These are phyloP conservation scores for Cladosporium oxysporum DNA, from an alignment of 2,329 filamentous ascomycete species.

Conservation along the genomic window DNA sequence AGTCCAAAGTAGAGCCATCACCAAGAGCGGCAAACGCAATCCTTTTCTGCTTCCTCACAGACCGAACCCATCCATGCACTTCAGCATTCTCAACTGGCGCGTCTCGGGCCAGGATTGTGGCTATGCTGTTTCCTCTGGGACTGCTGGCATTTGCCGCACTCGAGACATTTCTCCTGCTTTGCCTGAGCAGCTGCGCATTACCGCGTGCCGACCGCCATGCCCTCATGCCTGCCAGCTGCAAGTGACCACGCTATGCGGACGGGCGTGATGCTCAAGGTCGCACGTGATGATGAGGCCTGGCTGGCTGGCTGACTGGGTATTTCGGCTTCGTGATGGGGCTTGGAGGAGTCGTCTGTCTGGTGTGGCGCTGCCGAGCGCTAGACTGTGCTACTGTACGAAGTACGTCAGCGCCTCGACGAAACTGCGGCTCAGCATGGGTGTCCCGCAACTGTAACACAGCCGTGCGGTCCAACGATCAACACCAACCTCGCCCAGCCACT, in stretches of 20 bases:
- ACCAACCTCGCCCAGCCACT: slow-evolving; percentile 4
- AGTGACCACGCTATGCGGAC: not conserved
- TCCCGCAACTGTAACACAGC: slow-evolving; percentile 15
- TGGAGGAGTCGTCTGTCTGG: slow-evolving; percentile 10
- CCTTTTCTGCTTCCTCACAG: slow-evolving; percentile 82
- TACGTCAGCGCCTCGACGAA: slow-evolving; percentile 11
- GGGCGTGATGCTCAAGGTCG: not conserved
- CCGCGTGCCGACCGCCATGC: slow-evolving; percentile 28
- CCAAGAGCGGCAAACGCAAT: slow-evolving; percentile 80
- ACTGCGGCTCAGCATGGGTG: slow-evolving; percentile 16
- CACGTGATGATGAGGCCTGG: slow-evolving; percentile 4
- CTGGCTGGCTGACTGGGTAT: not conserved
- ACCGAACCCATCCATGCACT: slow-evolving; percentile 78
- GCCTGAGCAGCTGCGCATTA: slow-evolving; percentile 18
- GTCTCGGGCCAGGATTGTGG: slow-evolving; percentile 30
- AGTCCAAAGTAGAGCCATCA: slow-evolving; percentile 79
- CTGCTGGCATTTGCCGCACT: slow-evolving; percentile 10
- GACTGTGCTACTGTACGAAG: not conserved
- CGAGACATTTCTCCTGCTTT: slow-evolving; percentile 20
- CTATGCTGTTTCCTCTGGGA: slow-evolving; percentile 24
- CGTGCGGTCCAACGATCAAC: slow-evolving; percentile 7
- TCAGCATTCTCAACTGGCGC: slow-evolving; percentile 30
- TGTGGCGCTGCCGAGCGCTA: slow-evolving; percentile 9
- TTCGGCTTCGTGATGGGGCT: slow-evolving; percentile 4
- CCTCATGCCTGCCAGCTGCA: slow-evolving; percentile 27